Evolutionary conservation across 495 filamentous ascomycete species (phyloP).

Genomic region (Penicillium mononematosum): DNA sequence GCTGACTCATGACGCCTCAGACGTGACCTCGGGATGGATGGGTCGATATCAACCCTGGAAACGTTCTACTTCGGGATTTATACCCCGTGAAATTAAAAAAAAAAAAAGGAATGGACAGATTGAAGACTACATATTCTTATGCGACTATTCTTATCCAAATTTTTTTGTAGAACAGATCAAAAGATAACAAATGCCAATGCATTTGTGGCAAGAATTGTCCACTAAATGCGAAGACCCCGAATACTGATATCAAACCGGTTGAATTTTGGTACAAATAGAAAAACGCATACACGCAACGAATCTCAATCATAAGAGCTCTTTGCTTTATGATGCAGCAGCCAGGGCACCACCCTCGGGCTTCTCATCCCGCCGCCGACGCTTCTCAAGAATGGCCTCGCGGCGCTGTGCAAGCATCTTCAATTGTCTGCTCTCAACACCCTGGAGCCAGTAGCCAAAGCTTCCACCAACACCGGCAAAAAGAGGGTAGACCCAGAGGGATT

Average conservation of each 20-base stretch:
- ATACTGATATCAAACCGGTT: slow-evolving; percentile 35
- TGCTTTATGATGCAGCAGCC: slow-evolving; percentile 41
- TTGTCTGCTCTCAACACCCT: slow-evolving; percentile 79
- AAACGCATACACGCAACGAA: slow-evolving; percentile 30
- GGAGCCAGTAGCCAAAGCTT: slow-evolving; percentile 94
- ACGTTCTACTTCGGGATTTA: slow-evolving; percentile 7
- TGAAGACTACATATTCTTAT: neutral
- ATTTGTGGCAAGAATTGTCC: slow-evolving; percentile 5
- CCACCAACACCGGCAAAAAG: slow-evolving; percentile 80
- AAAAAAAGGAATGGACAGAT: neutral
- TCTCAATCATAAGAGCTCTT: slow-evolving; percentile 12
- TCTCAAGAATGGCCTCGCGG: slow-evolving; percentile 77
- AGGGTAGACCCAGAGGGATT: slow-evolving; percentile 86
- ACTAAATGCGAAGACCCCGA: slow-evolving; percentile 9
- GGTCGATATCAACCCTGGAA: slow-evolving; percentile 3
- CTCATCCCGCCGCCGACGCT: slow-evolving; percentile 71
- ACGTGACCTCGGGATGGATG: slow-evolving; percentile 3
- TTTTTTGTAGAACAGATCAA: slow-evolving; percentile 5
- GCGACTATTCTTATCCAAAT: neutral
- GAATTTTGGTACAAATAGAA: slow-evolving; percentile 41
- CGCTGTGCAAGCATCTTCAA: slow-evolving; percentile 70
- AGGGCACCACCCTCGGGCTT: slow-evolving; percentile 37
- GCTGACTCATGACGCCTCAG: slow-evolving; percentile 14
- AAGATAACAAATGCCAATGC: slow-evolving; percentile 4
- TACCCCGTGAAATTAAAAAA: neutral